These are phyloP conservation scores for Arctium minus DNA, from an alignment of 129 eudicot species.

Conservation along the genomic window DNA sequence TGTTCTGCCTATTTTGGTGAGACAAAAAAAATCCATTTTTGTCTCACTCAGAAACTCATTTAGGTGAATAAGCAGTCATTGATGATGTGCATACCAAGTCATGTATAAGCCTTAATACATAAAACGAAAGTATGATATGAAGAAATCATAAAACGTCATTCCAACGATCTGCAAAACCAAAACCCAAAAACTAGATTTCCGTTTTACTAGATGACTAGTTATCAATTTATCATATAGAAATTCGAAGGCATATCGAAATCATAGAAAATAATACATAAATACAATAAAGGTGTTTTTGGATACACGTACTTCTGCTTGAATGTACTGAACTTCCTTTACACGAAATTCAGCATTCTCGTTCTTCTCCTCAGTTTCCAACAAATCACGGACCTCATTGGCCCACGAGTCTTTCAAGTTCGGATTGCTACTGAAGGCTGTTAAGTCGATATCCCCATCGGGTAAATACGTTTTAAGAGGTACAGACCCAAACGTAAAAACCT, in stretches of 20 bases:
- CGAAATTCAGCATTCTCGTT: slow-evolving; percentile 88
- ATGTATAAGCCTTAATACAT: not conserved
- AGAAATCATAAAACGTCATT: not conserved
- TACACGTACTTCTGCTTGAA: slow-evolving; percentile 89
- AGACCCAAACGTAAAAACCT: slow-evolving; percentile 95
- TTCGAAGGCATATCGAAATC: not conserved
- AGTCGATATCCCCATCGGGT: slow-evolving; percentile 97
- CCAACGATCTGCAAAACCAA: not conserved
- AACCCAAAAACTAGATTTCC: not conserved
- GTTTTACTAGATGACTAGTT: not conserved
- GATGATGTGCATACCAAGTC: not conserved
- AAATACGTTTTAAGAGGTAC: slow-evolving; percentile 96
- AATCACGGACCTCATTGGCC: slow-evolving; percentile 84
- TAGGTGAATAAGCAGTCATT: too few relatives aligned
- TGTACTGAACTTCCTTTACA: slow-evolving; percentile 96
- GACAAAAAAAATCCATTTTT: not conserved
- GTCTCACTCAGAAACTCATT: not conserved
- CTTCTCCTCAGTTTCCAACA: slow-evolving; percentile 81
- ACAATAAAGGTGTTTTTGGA: not conserved
- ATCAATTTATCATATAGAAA: not conserved
- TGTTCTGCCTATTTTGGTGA: not conserved
- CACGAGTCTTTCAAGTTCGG: slow-evolving; percentile 75
- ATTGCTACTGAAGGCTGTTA: slow-evolving; percentile 69
- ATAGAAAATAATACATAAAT: not conserved
- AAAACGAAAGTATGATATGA: not conserved